phyloP scores from a whole-genome alignment of 2,329 filamentous ascomycete genomes.

The Fusarium goolgardi region DNA sequence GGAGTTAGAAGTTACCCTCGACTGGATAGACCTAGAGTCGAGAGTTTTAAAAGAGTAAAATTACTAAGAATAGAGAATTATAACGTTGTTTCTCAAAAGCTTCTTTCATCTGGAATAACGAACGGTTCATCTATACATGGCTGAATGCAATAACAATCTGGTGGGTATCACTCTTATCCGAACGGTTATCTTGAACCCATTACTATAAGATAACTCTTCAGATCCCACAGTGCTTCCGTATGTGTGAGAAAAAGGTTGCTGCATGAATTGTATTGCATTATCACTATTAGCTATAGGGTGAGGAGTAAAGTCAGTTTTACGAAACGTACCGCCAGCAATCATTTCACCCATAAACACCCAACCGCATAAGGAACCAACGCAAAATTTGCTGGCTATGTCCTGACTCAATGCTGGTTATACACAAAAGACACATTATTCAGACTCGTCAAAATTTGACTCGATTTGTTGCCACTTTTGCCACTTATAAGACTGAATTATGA shows the following conservation, averaged over 20 bases:
- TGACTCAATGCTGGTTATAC: not conserved
- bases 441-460: not conserved
- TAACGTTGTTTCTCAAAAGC: constrained; percentile 5
- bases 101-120: not conserved
- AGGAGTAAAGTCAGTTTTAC: too few species aligned
- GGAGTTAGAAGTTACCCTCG: constrained; percentile 42
- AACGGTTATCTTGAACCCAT: not conserved
- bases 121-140: not conserved
- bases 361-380: too few species aligned
- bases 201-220: not conserved
- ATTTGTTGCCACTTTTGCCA: not conserved
- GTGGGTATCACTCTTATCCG: too few species aligned
- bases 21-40: constrained; percentile 36
- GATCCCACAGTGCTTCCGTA: too few species aligned
- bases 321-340: too few species aligned
- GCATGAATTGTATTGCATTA: too few species aligned
- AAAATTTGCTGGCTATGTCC: too few species aligned
- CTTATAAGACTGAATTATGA: not conserved
- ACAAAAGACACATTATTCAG: too few species aligned
- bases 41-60: constrained; percentile 31
- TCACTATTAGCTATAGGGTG: too few species aligned
- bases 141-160: not conserved
- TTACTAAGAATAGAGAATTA: constrained; percentile 19
- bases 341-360: too few species aligned
- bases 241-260: too few species aligned